Evolutionary conservation across 1,284 basidiomycete genomes (phyloP), one percentile per base, ranked within the genome.

Genomic region (Tylopilus sp.): DNA sequence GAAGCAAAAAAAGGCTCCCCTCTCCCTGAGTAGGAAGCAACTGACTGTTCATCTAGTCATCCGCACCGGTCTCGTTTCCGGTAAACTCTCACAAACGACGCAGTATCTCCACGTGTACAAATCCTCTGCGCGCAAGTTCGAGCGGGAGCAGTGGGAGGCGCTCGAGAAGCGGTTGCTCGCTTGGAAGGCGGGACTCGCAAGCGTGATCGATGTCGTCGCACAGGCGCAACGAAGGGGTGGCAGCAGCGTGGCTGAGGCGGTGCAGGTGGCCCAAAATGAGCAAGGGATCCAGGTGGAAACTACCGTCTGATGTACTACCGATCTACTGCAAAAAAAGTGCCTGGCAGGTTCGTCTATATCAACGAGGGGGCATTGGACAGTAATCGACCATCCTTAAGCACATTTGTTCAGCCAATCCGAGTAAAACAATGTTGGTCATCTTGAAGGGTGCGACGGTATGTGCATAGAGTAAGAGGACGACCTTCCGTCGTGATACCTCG

Each of bases 31-130:
- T 23, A 23, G 21, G 21, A 23, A 23, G 21, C 21, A 6, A 6
- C 21, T 23, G 21, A 23, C 15, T 16, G 26, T 35, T 19, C 49
- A n/a, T 9, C 30, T 55, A 95, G 93, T 89, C 48, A 94, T 97
- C 64, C 89, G 91, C 55, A 81, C 84, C 6, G 84, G 87, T 42
- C 79, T 97, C 37, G 68, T 96, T 40, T 81, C 81, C 33, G 93
- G 89, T 21, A 92, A 92, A 61, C 82, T 97, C 35, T 90, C 90
- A 4, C 93, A 96, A 67, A 85, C 86, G 4, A 76, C 81, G 9
- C 83, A 88, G 55, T 82, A 81, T 29, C 74, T 96, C 45, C 84
- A 84, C 54, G 79, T 97, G 55, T 81, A 81, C 47, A 84, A 84
- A 33, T 86, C 92, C 2, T 85, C 86, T 2, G 81, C 89, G 1